These are phyloP conservation scores for Grammothele lineata DNA, from an alignment of 768 basidiomycete species.

Conservation along the genomic window DNA sequence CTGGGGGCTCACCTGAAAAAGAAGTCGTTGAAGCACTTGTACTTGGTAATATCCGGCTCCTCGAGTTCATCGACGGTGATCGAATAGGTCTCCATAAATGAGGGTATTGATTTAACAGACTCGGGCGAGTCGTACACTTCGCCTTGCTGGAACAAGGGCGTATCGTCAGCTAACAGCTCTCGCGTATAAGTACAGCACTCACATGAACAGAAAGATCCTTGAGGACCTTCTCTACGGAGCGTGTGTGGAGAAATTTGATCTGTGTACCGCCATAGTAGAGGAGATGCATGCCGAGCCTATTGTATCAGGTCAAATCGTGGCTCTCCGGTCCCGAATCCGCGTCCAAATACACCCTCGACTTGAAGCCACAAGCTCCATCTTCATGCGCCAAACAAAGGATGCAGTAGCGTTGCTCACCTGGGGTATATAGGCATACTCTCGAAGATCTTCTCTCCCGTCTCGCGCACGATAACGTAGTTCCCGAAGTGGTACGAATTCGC, in stretches of 20 bases:
- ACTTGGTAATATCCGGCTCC: slow-evolving; percentile 55
- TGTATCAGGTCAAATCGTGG: too few species aligned
- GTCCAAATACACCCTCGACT: too few species aligned
- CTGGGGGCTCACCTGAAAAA: slow-evolving; percentile 46
- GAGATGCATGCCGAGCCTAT: slow-evolving; percentile 73
- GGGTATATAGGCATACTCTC: slow-evolving; percentile 15
- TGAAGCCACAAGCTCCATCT: neutral
- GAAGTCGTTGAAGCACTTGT: slow-evolving; percentile 75
- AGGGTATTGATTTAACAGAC: slow-evolving; percentile 47
- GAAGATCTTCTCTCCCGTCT: slow-evolving; percentile 8
- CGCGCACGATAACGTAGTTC: slow-evolving; percentile 50
- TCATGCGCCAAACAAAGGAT: neutral
- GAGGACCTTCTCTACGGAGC: slow-evolving; percentile 46
- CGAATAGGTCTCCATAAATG: slow-evolving; percentile 52
- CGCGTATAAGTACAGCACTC: too few species aligned
- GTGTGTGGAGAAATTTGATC: slow-evolving; percentile 43
- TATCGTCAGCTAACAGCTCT: too few species aligned
- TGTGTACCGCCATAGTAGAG: slow-evolving; percentile 59
- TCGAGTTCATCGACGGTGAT: slow-evolving; percentile 58
- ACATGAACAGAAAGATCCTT: slow-evolving; percentile 52
- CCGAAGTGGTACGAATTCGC: slow-evolving; percentile 52
- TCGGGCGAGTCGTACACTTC: slow-evolving; percentile 50
- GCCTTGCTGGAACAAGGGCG: slow-evolving; percentile 41
- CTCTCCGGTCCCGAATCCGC: too few species aligned
- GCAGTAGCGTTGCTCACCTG: slow-evolving; percentile 10